Evolutionary conservation across 768 basidiomycete species (phyloP).

Genomic region (Pleurotus salmoneostramineus): DNA sequence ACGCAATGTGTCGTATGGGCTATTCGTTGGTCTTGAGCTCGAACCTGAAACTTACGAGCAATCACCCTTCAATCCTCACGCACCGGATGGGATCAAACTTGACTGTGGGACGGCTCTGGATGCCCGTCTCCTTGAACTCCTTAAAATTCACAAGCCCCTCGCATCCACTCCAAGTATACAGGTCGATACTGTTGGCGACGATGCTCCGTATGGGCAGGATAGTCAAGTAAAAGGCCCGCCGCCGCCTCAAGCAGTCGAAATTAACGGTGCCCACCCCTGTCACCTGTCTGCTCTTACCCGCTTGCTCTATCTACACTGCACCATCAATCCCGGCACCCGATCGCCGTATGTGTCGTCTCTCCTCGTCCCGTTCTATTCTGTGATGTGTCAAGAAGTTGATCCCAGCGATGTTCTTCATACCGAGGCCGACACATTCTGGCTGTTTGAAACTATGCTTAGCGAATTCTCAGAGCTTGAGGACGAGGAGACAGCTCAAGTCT

Average conservation of each 20-base stretch:
- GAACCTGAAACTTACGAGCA: slow-evolving; percentile 38
- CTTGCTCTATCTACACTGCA: slow-evolving; percentile 66
- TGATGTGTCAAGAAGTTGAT: slow-evolving; percentile 58
- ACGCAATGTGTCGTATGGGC: slow-evolving; percentile 44
- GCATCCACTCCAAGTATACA: slow-evolving; percentile 32
- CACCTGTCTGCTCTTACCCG: slow-evolving; percentile 66
- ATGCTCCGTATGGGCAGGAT: slow-evolving; percentile 19
- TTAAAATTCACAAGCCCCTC: slow-evolving; percentile 30
- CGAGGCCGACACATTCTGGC: slow-evolving; percentile 82
- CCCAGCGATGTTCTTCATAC: slow-evolving; percentile 57
- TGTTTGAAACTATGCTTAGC: slow-evolving; percentile 69
- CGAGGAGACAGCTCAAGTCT: slow-evolving; percentile 54
- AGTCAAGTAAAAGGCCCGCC: slow-evolving; percentile 39
- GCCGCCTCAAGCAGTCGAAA: slow-evolving; percentile 38
- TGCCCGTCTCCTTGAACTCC: slow-evolving; percentile 35
- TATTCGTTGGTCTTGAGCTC: slow-evolving; percentile 49
- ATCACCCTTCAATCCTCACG: slow-evolving; percentile 49
- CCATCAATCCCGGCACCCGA: slow-evolving; percentile 67
- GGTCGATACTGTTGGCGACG: slow-evolving; percentile 24
- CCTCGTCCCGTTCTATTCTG: slow-evolving; percentile 65
- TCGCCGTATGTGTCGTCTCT: slow-evolving; percentile 69
- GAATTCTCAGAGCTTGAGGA: slow-evolving; percentile 76
- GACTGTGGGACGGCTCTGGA: slow-evolving; percentile 50
- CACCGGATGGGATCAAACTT: slow-evolving; percentile 44
- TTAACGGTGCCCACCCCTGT: slow-evolving; percentile 47